Conservation (phyloP, 2,329 filamentous ascomycete species). For the Macrophomina phaseolina region DNA sequence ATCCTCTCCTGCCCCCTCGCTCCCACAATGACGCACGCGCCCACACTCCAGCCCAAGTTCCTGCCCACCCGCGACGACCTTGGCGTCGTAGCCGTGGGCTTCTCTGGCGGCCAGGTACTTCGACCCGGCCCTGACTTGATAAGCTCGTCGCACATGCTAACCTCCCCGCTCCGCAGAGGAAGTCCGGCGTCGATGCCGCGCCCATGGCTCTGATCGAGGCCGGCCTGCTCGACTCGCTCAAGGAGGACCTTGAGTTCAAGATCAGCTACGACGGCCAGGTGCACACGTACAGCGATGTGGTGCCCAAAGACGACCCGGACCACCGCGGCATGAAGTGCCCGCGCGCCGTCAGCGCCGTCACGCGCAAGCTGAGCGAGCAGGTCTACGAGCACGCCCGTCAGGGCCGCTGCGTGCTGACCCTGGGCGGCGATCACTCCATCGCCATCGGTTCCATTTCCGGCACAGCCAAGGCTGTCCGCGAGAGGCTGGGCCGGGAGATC, state of each 20-base stretch:
- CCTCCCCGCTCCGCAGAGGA: slow-evolving; percentile 64
- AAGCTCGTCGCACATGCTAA: slow-evolving; percentile 20
- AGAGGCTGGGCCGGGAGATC: slow-evolving; percentile 81
- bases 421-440: slow-evolving; percentile 95
- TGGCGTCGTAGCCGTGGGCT: slow-evolving; percentile 92
- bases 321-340: slow-evolving; percentile 96
- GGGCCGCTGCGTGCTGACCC: slow-evolving; percentile 87
- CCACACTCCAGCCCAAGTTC: slow-evolving; percentile 73
- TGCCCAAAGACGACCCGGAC: slow-evolving; percentile 74
- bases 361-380: slow-evolving; percentile 76
- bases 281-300: slow-evolving; percentile 78
- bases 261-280: slow-evolving; percentile 83
- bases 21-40: slow-evolving; percentile 58
- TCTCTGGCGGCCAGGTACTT: slow-evolving; percentile 90
- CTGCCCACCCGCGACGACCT: slow-evolving; percentile 79
- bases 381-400: slow-evolving; percentile 84
- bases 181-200: slow-evolving; percentile 88
- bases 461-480: slow-evolving; percentile 81
- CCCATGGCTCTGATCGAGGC: slow-evolving; percentile 87
- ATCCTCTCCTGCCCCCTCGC: background rate
- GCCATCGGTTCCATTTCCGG: slow-evolving; percentile 93
- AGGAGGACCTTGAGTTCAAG: slow-evolving; percentile 85
- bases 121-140: background rate
- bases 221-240: slow-evolving; percentile 82
- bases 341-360: slow-evolving; percentile 83